A percentile compares a stretch with the other conserved stretches of the same genome.
These are phyloP conservation scores for Lasiosphaeris hirsuta DNA, from an alignment of 495 filamentous ascomycete genomes.

Conservation along the genomic window DNA sequence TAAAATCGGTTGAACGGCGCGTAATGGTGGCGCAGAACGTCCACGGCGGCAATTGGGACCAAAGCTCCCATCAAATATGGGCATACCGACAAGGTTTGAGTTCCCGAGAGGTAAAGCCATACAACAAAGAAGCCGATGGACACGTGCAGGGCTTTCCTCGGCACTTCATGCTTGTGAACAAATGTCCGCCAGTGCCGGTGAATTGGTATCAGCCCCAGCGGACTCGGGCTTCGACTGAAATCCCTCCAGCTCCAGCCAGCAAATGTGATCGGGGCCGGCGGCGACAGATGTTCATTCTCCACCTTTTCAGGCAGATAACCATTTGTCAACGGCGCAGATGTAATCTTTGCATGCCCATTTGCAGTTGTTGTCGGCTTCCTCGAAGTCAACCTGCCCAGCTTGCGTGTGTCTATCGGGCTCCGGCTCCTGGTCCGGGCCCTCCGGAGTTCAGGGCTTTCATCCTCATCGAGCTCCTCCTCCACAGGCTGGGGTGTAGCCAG, in stretches of 20 bases:
- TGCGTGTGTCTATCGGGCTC: constrained; percentile 50
- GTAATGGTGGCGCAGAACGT: constrained; percentile 77
- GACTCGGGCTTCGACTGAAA: constrained; percentile 82
- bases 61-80: constrained; percentile 78
- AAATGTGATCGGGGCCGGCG: constrained; percentile 46
- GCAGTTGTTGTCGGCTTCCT: constrained; percentile 28
- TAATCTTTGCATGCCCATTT: constrained; percentile 19
- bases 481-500: constrained; percentile 40
- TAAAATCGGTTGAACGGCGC: constrained; percentile 83
- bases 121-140: constrained; percentile 93
- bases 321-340: constrained; percentile 3
- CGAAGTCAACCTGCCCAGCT: constrained; percentile 45
- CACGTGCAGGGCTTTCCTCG: constrained; percentile 75
- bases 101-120: constrained; percentile 72
- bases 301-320: constrained; percentile 9
- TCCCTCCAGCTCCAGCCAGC: constrained; percentile 67
- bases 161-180: constrained; percentile 75
- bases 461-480: constrained; percentile 36
- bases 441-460: constrained; percentile 39
- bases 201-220: constrained; percentile 91
- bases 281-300: constrained; percentile 70
- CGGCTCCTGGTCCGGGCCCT: constrained; percentile 48
- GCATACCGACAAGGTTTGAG: constrained; percentile 70
- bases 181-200: constrained; percentile 71
- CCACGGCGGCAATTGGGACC: constrained; percentile 81